Evolutionary conservation across 139 green algal genomes (phyloP), one percentile per base, ranked within the genome.

Genomic region (Diplosphaera chodatii): DNA sequence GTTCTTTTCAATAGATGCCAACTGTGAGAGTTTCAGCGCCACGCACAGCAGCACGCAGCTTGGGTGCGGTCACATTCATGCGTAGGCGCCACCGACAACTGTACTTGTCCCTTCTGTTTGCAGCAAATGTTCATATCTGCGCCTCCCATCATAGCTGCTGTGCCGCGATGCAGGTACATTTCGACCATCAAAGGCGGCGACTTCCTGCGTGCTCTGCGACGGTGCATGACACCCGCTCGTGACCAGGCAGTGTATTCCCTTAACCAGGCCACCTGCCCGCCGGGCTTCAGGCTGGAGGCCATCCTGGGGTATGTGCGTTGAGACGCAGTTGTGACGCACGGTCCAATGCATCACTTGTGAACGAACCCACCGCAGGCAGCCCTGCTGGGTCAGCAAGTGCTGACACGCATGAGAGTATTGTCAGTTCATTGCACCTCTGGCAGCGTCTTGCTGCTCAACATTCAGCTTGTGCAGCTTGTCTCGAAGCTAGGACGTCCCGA

Each of bases 131-230:
- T n/a, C n/a, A n/a, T n/a, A n/a, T n/a, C n/a, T n/a, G n/a, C n/a
- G n/a, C n/a, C n/a, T n/a, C n/a, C n/a, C n/a, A n/a, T n/a, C n/a
- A n/a, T n/a, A n/a, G n/a, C n/a, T n/a, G n/a, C n/a, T n/a, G n/a
- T n/a, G n/a, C n/a, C n/a, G n/a, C n/a, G n/a, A n/a, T n/a, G 48
- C 48, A 59, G 59, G 27, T 65, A 65, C 25, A 65, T 65, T 22
- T 32, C 59, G 25, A 15, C 25, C 5, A 15, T 32, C 59, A 65
- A 65, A 22, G 59, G 59, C 25, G 59, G 59, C 59, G 59, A 65
- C 5, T 33, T 32, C 27, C 59, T 65, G 59, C 59, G 59, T 3
- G 59, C 59, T 3, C 59, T 65, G 59, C 59, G 59, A 2, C 59
- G 59, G 3, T 65, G 59, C 59, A n/a, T 59, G 48, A 27, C 48